Evolutionary conservation across 2,329 filamentous ascomycete species (phyloP), one percentile per base, ranked within the genome.

Genomic region (Pseudogymnoascus sp.): DNA sequence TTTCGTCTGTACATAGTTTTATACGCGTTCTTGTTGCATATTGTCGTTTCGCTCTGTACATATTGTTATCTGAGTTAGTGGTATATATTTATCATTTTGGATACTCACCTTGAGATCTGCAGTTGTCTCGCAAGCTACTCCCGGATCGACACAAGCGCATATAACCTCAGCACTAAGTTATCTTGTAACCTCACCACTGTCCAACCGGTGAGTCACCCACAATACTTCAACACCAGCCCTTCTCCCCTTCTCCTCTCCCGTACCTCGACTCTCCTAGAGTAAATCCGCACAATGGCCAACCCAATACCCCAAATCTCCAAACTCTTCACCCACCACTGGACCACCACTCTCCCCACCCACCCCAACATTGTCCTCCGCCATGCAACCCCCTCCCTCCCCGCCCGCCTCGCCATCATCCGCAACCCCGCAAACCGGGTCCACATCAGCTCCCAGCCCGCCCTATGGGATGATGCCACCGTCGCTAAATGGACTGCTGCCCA

Each of bases 341-440:
- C 78, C 62, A 77, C 79, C 15, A 71, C 79, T 0, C 77, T 83
- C 66, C 75, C 84, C 3, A 79, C 80, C 0, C 82, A 82, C 9
- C 76, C 84, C 0, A 77, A 79, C 0, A 73, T 76, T 15, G 73
- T 82, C 21, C 82, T 85, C 69, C 70, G 71, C 2, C 80, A 79
- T 63, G 77, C 82, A 3, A 82, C 80, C 31, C 74, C 76, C 11
- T 79, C 83, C 59, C 81, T 82, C 64, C 68, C 76, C 11, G 75
- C 74, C 1, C 75, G 77, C 15, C 67, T 80, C 15, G 78, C 78
- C 0, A 82, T 84, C 56, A 35, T 62, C 37, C 62, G 26, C 19
- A 53, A 65, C 19, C 65, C 65, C 65, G 62, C 59, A 23, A 62
- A 63, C 33, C 19, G 40, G 15, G 29, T 38, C 9, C 40, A 46